Conservation (phyloP, 148 eudicot genomes). For the Amaranthus palmeri region DNA sequence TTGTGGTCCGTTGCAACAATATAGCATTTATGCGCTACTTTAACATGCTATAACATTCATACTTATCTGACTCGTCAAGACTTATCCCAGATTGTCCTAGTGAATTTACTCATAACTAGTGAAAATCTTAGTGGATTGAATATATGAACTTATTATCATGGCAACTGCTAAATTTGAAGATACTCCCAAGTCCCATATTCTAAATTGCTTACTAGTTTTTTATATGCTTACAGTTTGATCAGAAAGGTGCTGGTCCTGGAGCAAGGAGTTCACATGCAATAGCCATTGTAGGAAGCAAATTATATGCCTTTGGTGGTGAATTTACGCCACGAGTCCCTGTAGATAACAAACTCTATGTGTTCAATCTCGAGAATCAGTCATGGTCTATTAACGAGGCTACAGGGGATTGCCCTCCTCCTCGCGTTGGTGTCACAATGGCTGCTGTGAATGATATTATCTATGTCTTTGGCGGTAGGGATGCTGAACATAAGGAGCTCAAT, state of each 20-base stretch:
- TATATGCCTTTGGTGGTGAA: slow-evolving; percentile 88
- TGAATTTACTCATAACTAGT: background rate
- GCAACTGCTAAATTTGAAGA: background rate
- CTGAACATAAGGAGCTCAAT: slow-evolving; percentile 70
- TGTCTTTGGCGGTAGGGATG: slow-evolving; percentile 89
- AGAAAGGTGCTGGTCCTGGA: slow-evolving; percentile 75
- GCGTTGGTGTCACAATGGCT: slow-evolving; percentile 90
- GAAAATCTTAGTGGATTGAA: background rate
- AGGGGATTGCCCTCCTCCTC: slow-evolving; percentile 84
- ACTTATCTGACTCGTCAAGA: background rate
- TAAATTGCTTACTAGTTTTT: slow-evolving; percentile 9
- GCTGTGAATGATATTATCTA: slow-evolving; percentile 58
- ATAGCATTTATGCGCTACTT: background rate
- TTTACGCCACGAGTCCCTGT: slow-evolving; percentile 92
- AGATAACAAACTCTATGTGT: slow-evolving; percentile 69
- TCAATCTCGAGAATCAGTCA: slow-evolving; percentile 55
- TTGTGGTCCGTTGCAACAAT: no score
- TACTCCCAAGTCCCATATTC: background rate
- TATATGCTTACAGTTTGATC: slow-evolving; percentile 48
- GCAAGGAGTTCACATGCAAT: slow-evolving; percentile 97
- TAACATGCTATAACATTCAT: background rate
- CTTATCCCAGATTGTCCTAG: background rate
- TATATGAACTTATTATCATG: no score
- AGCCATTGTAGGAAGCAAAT: slow-evolving; percentile 64
- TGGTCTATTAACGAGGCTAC: slow-evolving; percentile 65